A percentile compares a stretch with the other conserved stretches of the same genome.
Evolutionary conservation across 257 asterid species (phyloP).

Genomic region (Ehretia macrophylla): DNA sequence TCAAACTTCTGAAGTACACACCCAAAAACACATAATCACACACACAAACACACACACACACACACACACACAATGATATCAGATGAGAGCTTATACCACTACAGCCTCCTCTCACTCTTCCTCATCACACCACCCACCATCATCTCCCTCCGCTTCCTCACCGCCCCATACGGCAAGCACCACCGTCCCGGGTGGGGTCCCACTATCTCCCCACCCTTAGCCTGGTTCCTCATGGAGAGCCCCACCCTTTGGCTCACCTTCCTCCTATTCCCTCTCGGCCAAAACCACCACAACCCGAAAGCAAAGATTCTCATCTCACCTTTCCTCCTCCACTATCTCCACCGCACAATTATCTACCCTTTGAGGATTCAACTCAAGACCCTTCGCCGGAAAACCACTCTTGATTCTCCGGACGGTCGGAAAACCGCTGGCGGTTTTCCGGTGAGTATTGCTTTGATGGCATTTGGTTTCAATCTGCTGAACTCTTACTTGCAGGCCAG

Average conservation of each 20-base stretch:
- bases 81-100: constrained; percentile 34
- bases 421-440: too few species aligned
- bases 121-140: constrained; percentile 41
- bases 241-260: constrained; percentile 64
- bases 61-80: constrained; percentile 24
- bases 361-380: constrained; percentile 27
- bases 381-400: constrained; percentile 8
- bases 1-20: too few species aligned
- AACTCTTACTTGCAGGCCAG: constrained; percentile 50
- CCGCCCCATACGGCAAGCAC: constrained; percentile 75
- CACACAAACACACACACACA: not conserved
- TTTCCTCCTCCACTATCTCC: constrained; percentile 58
- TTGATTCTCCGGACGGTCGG: constrained; percentile 5
- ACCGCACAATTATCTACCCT: constrained; percentile 60
- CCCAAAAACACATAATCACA: not conserved
- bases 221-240: constrained; percentile 72
- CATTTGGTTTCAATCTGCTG: constrained; percentile 43
- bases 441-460: constrained; percentile 36
- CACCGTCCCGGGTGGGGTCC: constrained; percentile 66
- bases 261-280: constrained; percentile 57
- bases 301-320: constrained; percentile 43
- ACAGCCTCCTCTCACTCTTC: constrained; percentile 31
- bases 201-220: constrained; percentile 47
- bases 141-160: constrained; percentile 51
- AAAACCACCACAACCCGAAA: constrained; percentile 32